Conservation (phyloP, 2,329 filamentous ascomycete species). For the Macrophomina pseudophaseolina region DNA sequence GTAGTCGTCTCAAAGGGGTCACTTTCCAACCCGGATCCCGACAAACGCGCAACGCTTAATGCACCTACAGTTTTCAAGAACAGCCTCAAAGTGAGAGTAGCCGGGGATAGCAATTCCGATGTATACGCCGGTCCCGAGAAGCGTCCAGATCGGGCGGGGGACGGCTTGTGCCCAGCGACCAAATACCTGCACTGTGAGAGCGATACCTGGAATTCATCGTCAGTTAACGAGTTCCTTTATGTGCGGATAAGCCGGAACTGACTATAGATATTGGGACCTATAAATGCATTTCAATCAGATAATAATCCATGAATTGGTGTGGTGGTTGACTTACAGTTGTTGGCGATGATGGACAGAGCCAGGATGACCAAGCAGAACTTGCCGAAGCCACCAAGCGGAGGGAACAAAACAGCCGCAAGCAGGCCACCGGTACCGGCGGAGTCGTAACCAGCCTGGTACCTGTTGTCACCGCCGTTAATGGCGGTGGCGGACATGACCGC, state of each 20-base stretch:
- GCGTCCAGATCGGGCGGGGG: slow-evolving; percentile 71
- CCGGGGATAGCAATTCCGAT: slow-evolving; percentile 73
- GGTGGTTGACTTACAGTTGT: slow-evolving; percentile 53
- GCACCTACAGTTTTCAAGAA: slow-evolving; percentile 23
- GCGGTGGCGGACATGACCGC: slow-evolving; percentile 70
- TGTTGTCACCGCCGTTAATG: slow-evolving; percentile 59
- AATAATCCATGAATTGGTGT: neutral
- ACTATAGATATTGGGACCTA: slow-evolving; percentile 67
- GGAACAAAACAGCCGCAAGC: slow-evolving; percentile 67
- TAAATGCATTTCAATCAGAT: neutral
- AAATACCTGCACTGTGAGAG: slow-evolving; percentile 70
- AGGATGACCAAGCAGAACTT: slow-evolving; percentile 73
- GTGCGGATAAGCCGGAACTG: slow-evolving; percentile 41
- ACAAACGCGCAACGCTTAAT: too few species aligned
- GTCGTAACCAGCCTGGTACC: slow-evolving; percentile 61
- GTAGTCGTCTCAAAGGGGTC: too few species aligned
- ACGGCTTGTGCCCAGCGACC: slow-evolving; percentile 63
- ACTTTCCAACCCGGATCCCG: too few species aligned
- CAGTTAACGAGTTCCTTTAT: too few species aligned
- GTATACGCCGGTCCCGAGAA: slow-evolving; percentile 66
- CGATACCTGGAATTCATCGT: slow-evolving; percentile 31
- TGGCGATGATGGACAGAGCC: slow-evolving; percentile 69
- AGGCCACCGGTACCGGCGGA: slow-evolving; percentile 69
- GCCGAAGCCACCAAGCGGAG: slow-evolving; percentile 69
- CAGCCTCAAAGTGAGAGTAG: slow-evolving; percentile 47